These are phyloP conservation scores for Ascochyta lentis DNA, from an alignment of 2,329 filamentous ascomycete species.

Conservation along the genomic window DNA sequence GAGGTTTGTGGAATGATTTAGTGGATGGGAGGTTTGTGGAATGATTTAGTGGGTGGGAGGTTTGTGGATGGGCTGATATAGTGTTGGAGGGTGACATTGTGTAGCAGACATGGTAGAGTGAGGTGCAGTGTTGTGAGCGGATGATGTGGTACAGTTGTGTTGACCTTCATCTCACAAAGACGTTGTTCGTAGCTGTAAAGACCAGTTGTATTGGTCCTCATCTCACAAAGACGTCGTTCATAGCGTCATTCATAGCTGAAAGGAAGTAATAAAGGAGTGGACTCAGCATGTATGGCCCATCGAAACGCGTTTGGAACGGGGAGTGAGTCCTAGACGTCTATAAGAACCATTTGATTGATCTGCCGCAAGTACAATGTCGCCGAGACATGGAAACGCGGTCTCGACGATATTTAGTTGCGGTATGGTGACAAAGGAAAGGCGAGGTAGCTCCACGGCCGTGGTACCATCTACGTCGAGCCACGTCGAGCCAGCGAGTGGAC, in stretches of 20 bases:
- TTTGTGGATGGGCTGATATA: neutral
- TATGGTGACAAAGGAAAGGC: neutral
- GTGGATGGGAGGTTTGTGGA: no score
- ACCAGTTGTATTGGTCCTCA: no score
- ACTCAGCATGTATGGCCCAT: constrained; percentile 13
- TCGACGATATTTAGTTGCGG: constrained; percentile 24
- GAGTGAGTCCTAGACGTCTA: constrained; percentile 18
- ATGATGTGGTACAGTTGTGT: neutral
- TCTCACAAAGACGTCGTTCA: no score
- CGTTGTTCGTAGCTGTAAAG: no score
- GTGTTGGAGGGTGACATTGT: neutral
- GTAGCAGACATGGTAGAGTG: neutral
- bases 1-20: neutral
- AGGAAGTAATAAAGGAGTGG: no score
- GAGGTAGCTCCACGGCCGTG: constrained; percentile 2
- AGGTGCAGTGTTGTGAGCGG: constrained; percentile 6
- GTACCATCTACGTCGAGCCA: constrained; percentile 17
- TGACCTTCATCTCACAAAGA: no score
- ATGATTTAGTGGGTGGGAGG: no score
- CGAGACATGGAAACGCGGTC: constrained; percentile 20
- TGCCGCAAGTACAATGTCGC: constrained; percentile 23
- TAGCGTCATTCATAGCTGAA: no score
- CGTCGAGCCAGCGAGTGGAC: no score
- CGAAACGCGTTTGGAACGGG: constrained; percentile 20
- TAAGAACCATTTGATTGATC: constrained; percentile 14